Percentiles rank a stretch among this genome's conserved stretches.
Evolutionary conservation across 306 rosid genomes (phyloP).

Genomic region (Cicer cuneatum): DNA sequence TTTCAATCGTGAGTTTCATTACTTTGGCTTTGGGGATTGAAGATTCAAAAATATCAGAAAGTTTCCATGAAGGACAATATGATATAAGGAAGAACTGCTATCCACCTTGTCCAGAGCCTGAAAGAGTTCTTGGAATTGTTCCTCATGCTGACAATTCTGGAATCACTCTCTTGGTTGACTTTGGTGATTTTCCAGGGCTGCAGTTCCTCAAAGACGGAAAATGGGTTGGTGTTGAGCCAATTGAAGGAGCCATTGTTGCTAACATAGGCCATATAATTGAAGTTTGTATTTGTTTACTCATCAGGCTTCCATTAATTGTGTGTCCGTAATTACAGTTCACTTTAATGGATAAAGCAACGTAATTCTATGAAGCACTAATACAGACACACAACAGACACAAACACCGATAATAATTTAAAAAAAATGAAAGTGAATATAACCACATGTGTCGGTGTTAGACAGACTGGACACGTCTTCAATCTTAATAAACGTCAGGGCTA

Average conservation of each 20-base stretch:
- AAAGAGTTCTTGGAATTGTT: slow-evolving; percentile 53
- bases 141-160: slow-evolving; percentile 59
- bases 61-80: slow-evolving; percentile 51
- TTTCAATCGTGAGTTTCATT: slow-evolving; percentile 54
- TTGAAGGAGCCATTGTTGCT: slow-evolving; percentile 53
- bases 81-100: slow-evolving; percentile 55
- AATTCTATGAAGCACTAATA: no score
- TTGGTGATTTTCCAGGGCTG: slow-evolving; percentile 50
- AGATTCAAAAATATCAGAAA: slow-evolving; percentile 45
- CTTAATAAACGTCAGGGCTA: not conserved
- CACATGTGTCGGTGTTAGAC: no score
- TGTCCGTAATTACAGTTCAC: not conserved
- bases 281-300: slow-evolving; percentile 47
- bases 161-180: slow-evolving; percentile 56
- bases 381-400: slow-evolving; percentile 20
- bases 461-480: no score
- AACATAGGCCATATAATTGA: slow-evolving; percentile 55
- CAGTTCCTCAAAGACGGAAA: slow-evolving; percentile 54
- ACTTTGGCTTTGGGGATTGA: slow-evolving; percentile 47
- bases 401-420: no score
- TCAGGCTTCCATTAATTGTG: slow-evolving; percentile 20
- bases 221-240: slow-evolving; percentile 56
- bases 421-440: no score
- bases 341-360: not conserved
- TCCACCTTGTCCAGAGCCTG: slow-evolving; percentile 62